These are phyloP conservation scores for Xylaria flabelliformis DNA, from an alignment of 495 filamentous ascomycete species.

Conservation along the genomic window DNA sequence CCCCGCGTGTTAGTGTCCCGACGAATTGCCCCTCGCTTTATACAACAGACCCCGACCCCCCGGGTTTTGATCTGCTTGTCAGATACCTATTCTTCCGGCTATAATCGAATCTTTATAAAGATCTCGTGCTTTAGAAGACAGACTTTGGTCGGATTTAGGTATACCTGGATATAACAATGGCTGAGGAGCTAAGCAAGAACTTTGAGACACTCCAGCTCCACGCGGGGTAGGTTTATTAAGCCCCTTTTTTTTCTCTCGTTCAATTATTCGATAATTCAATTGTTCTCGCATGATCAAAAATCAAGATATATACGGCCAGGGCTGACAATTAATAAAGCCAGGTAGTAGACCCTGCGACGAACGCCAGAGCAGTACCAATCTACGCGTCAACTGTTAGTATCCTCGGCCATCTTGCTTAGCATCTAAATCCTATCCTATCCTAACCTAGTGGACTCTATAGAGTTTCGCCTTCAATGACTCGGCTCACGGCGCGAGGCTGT, in stretches of 20 bases:
- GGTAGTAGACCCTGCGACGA: slow-evolving; percentile 82
- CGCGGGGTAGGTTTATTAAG: slow-evolving; percentile 71
- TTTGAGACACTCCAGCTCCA: slow-evolving; percentile 98
- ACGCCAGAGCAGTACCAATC: slow-evolving; percentile 92
- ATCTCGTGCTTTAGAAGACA: slow-evolving; percentile 4
- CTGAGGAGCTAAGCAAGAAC: slow-evolving; percentile 50
- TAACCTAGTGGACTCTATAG: slow-evolving; percentile 48
- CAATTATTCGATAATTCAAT: background rate
- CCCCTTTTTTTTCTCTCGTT: background rate
- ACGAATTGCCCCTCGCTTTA: background rate
- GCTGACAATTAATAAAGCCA: slow-evolving; percentile 61
- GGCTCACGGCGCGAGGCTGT: slow-evolving; percentile 93
- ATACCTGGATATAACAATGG: slow-evolving; percentile 29
- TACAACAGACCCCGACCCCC: background rate
- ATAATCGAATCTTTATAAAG: background rate
- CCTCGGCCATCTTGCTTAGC: background rate
- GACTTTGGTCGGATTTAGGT: background rate
- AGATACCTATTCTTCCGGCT: background rate
- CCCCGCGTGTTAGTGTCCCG: background rate
- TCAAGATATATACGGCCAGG: slow-evolving; percentile 21
- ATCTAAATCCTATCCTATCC: background rate
- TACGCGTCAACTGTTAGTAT: slow-evolving; percentile 84
- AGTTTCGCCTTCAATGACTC: slow-evolving; percentile 97
- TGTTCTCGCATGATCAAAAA: background rate
- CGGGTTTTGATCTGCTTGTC: background rate